These are phyloP conservation scores for Strobilomyces confusus DNA, from an alignment of 768 basidiomycete species.

Conservation along the genomic window DNA sequence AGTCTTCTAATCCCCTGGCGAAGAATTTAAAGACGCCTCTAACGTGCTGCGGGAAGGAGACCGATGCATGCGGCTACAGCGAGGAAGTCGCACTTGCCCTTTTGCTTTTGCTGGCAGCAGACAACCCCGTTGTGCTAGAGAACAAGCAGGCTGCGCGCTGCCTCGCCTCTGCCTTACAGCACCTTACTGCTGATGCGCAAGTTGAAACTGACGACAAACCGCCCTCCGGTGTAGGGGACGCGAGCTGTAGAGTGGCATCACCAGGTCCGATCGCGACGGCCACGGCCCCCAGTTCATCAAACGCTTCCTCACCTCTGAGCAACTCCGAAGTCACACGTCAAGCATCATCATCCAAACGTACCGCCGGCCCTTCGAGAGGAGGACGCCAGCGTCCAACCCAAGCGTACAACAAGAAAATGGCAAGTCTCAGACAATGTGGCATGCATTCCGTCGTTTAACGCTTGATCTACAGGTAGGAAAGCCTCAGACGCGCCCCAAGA, in stretches of 20 bases:
- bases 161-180: not conserved
- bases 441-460: not conserved
- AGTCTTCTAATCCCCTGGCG: not conserved
- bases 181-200: not conserved
- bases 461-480: not conserved
- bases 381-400: not conserved
- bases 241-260: not conserved
- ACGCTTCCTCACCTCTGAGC: not conserved
- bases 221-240: not conserved
- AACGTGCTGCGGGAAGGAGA: not conserved
- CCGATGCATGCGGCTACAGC: not conserved
- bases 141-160: fast-evolving
- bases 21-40: not conserved
- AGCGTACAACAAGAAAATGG: not conserved
- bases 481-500: not conserved
- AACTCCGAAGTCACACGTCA: not conserved
- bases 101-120: not conserved
- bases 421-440: not conserved
- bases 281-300: not conserved
- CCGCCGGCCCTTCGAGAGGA: too few relatives aligned
- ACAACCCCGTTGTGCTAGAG: not conserved
- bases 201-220: not conserved
- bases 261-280: too few relatives aligned
- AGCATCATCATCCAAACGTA: not conserved
- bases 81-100: not conserved